phyloP scores from a whole-genome alignment of 2,329 filamentous ascomycete species.

The Aureobasidium sp. region DNA sequence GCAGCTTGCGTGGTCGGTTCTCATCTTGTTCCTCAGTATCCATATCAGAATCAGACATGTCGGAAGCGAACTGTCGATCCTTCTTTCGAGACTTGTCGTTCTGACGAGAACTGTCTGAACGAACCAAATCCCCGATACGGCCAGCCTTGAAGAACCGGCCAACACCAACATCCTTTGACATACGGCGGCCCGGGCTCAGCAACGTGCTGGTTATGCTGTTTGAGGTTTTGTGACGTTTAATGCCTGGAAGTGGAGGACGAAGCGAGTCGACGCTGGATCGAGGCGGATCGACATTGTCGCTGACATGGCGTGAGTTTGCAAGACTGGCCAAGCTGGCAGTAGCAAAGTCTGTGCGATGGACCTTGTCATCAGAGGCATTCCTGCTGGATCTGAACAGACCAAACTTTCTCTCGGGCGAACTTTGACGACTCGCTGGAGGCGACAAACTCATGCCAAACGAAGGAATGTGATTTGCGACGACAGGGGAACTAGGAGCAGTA shows the following conservation, averaged over 20 bases:
- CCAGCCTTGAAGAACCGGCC: conserved; percentile 72
- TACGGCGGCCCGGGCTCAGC: conserved; percentile 15
- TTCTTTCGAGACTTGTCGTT: conserved; percentile 55
- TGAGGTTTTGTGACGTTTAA: conserved; percentile 32
- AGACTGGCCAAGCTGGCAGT: conserved; percentile 5
- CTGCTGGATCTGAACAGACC: conserved; percentile 35
- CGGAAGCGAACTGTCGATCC: conserved; percentile 35
- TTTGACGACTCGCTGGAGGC: conserved; percentile 29
- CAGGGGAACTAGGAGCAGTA: conserved; percentile 34
- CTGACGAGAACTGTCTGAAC: conserved; percentile 56
- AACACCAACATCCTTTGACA: conserved; percentile 40
- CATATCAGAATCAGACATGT: conserved; percentile 29
- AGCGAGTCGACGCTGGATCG: conserved; percentile 34
- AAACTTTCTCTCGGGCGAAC: conserved; percentile 32
- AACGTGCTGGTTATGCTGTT: conserved; percentile 39
- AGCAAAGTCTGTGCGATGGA: conserved; percentile 29
- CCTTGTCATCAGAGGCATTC: conserved; percentile 26
- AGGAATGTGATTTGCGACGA: conserved; percentile 27
- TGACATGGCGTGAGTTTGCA: conserved; percentile 25
- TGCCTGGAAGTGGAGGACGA: conserved; percentile 20
- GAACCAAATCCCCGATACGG: conserved; percentile 65
- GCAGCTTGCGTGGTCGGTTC: conserved; percentile 17
- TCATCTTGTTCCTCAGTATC: conserved; percentile 43
- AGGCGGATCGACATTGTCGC: conserved; percentile 27
- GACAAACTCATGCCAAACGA: conserved; percentile 32